Conservation (phyloP, 2,329 filamentous ascomycete genomes). For the Fusarium sp. region DNA sequence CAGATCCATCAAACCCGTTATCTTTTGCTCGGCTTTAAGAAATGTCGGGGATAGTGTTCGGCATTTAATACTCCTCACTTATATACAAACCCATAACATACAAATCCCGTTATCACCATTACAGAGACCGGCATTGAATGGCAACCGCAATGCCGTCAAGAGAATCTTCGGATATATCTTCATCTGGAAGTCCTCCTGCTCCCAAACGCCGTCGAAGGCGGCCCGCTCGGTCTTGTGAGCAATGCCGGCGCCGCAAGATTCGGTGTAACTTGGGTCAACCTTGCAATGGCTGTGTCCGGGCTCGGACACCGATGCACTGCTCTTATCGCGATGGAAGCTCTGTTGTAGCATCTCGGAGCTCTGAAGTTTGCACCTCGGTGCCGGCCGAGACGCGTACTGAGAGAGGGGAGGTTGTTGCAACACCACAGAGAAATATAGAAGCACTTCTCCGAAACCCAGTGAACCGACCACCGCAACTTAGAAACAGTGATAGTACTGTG, state of each 20-base stretch:
- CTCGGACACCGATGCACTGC: conserved; percentile 41
- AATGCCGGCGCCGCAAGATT: conserved; percentile 46
- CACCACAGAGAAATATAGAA: not conserved
- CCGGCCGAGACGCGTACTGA: not conserved
- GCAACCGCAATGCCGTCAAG: not conserved
- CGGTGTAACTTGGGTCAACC: conserved; percentile 42
- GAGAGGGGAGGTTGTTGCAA: conserved; percentile 6
- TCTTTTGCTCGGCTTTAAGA: conserved; percentile 7
- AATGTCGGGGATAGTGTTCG: conserved; percentile 37
- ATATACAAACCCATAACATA: conserved; percentile 17
- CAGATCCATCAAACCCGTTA: too few species aligned
- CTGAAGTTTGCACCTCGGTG: not conserved
- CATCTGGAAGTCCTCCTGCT: conserved; percentile 10
- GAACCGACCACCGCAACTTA: not conserved
- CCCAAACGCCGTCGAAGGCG: conserved; percentile 44
- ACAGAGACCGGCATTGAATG: not conserved
- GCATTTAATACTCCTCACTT: conserved; percentile 18
- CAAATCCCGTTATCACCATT: conserved; percentile 6
- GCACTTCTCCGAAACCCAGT: conserved; percentile 28
- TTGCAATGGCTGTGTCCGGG: conserved; percentile 43
- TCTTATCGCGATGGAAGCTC: conserved; percentile 42
- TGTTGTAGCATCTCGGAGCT: not conserved
- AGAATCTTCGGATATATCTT: conserved; percentile 17
- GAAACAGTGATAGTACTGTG: not conserved
- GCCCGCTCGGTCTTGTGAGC: conserved; percentile 44